Conservation (phyloP, 2,329 filamentous ascomycete species). For the Penicillium expansum region DNA sequence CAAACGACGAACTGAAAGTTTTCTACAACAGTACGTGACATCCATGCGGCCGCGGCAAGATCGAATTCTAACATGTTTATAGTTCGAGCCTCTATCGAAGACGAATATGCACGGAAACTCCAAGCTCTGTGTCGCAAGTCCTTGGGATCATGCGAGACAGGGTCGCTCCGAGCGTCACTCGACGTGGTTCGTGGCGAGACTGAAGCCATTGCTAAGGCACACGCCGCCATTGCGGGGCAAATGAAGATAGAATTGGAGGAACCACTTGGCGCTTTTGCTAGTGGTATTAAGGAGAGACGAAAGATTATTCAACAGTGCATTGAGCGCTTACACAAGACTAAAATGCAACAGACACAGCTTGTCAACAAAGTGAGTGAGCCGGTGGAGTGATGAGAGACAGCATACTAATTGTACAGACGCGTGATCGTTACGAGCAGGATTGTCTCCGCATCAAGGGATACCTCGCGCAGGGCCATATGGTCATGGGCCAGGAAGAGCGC, state of each 20-base stretch:
- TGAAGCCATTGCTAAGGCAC: slow-evolving; percentile 90
- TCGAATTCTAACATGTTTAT: not conserved
- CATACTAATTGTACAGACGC: slow-evolving; percentile 54
- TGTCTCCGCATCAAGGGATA: slow-evolving; percentile 98
- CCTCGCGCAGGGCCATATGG: slow-evolving; percentile 97
- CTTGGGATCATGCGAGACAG: slow-evolving; percentile 81
- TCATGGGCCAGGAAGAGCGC: slow-evolving; percentile 98
- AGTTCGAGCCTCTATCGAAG: slow-evolving; percentile 88
- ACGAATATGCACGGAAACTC: slow-evolving; percentile 91
- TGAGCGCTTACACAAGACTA: slow-evolving; percentile 89
- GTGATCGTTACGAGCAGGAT: slow-evolving; percentile 95
- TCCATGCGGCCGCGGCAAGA: not conserved
- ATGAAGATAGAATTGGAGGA: slow-evolving; percentile 98
- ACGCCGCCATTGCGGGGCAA: slow-evolving; percentile 82
- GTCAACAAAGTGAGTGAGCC: slow-evolving; percentile 76
- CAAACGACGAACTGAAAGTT: slow-evolving; percentile 85
- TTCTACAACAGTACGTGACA: slow-evolving; percentile 77
- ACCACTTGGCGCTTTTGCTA: slow-evolving; percentile 83
- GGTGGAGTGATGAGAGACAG: rapidly evolving
- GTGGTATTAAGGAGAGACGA: slow-evolving; percentile 90
- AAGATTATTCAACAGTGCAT: slow-evolving; percentile 95
- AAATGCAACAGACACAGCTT: slow-evolving; percentile 82
- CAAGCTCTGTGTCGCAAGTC: slow-evolving; percentile 82
- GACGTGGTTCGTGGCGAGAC: slow-evolving; percentile 86
- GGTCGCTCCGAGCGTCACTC: slow-evolving; percentile 77